phyloP scores from a whole-genome alignment of 2,329 filamentous ascomycete species.

The Scytalidium lignicola region DNA sequence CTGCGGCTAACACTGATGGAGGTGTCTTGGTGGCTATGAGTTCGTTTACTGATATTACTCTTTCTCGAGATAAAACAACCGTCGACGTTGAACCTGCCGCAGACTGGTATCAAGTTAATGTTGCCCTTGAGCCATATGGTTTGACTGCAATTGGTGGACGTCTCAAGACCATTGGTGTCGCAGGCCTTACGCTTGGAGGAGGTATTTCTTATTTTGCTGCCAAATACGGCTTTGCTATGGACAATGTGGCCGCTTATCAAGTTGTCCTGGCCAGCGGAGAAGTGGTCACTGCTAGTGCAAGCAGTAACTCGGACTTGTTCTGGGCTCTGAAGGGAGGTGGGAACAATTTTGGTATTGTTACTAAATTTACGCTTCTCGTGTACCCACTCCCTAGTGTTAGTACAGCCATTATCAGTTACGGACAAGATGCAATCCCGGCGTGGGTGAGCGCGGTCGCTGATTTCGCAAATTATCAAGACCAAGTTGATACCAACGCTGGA shows the following conservation, averaged over 20 bases:
- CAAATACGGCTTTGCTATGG: slow-evolving; percentile 3
- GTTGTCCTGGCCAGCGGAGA: slow-evolving; percentile 12
- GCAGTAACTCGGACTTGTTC: slow-evolving; percentile 42
- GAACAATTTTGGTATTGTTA: slow-evolving; percentile 48
- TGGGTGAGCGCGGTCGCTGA: not conserved
- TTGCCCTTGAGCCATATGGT: slow-evolving; percentile 1
- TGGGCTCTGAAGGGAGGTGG: slow-evolving; percentile 48
- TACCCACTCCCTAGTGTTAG: slow-evolving; percentile 10
- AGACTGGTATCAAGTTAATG: slow-evolving; percentile 3
- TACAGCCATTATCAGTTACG: not conserved
- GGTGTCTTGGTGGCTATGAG: slow-evolving; percentile 5
- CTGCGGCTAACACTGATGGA: slow-evolving; percentile 5
- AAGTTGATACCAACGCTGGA: not conserved
- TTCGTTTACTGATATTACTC: not conserved
- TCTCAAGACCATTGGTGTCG: slow-evolving; percentile 41
- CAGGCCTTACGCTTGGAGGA: slow-evolving; percentile 35
- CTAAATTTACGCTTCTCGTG: slow-evolving; percentile 37
- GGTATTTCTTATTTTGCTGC: slow-evolving; percentile 21
- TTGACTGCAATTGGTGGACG: slow-evolving; percentile 34
- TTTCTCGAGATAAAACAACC: not conserved
- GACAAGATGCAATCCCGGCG: not conserved
- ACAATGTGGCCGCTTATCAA: slow-evolving; percentile 6
- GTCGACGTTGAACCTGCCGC: slow-evolving; percentile 5
- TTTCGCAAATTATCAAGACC: not conserved
- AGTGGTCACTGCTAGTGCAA: slow-evolving; percentile 7